Percentiles rank a stretch among this genome's conserved stretches.
Conservation (phyloP, 2,329 filamentous ascomycete species). For the Epichloe sibirici region DNA sequence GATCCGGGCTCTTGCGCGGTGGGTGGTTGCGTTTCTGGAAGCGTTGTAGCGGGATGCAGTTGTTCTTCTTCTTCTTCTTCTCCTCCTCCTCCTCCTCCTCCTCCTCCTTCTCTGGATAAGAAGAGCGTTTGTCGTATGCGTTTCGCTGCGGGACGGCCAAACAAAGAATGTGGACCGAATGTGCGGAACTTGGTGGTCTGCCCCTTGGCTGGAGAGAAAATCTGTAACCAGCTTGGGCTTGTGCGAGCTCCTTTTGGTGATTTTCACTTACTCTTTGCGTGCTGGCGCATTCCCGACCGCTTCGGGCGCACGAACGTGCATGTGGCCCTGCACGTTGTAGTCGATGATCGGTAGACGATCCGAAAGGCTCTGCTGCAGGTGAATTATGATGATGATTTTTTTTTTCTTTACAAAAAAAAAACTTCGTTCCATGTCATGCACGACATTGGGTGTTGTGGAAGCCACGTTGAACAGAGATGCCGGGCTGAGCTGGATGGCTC, state of each 20-base stretch:
- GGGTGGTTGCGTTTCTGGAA: neutral
- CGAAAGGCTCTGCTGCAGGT: neutral
- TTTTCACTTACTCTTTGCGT: neutral
- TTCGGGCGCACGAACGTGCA: neutral
- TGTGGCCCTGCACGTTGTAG: neutral
- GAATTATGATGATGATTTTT: neutral
- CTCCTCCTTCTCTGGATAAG: no score
- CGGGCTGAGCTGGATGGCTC: neutral
- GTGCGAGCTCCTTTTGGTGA: no score
- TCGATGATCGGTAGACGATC: neutral
- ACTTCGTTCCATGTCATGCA: neutral
- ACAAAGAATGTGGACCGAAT: no score
- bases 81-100: neutral
- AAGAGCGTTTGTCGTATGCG: no score
- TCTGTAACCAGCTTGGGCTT: no score
- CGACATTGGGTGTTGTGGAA: neutral
- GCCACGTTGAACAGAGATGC: neutral
- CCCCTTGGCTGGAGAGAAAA: no score
- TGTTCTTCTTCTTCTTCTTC: neutral
- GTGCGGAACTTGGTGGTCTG: no score
- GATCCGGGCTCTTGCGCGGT: neutral
- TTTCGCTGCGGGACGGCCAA: no score
- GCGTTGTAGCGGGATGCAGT: neutral
- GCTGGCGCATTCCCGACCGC: neutral
- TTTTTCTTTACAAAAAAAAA: no score